These are phyloP conservation scores for Schrenkiella parvula DNA, from an alignment of 345 rosid species.

Conservation along the genomic window DNA sequence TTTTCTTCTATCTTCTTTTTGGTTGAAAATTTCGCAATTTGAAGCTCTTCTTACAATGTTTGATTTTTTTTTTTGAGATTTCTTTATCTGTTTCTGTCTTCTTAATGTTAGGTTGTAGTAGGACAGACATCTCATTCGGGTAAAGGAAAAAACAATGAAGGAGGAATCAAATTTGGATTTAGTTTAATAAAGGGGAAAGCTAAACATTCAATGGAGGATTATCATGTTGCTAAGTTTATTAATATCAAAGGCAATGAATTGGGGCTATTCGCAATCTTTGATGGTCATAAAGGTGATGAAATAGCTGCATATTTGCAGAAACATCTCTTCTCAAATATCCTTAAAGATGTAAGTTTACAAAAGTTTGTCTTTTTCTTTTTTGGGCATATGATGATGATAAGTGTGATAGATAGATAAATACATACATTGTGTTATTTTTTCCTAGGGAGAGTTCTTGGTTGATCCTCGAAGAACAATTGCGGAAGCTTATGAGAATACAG, in stretches of 20 bases:
- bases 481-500: constrained; percentile 67
- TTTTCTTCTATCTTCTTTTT: not conserved
- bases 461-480: constrained; percentile 53
- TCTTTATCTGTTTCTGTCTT: not conserved
- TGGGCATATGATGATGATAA: not conserved
- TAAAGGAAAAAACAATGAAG: constrained; percentile 50
- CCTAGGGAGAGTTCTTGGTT: constrained; percentile 65
- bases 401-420: not conserved
- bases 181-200: constrained; percentile 63
- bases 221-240: constrained; percentile 64
- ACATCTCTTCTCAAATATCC: constrained; percentile 59
- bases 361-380: not conserved
- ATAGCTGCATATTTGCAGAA: constrained; percentile 67
- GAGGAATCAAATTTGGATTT: constrained; percentile 55
- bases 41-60: too few species aligned
- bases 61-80: too few species aligned
- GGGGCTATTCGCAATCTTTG: constrained; percentile 72
- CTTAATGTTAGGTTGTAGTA: constrained; percentile 35
- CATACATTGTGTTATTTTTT: constrained; percentile 7
- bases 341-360: constrained; percentile 49
- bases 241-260: constrained; percentile 49
- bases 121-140: constrained; percentile 48
- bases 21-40: too few species aligned
- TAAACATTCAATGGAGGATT: constrained; percentile 77
- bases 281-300: constrained; percentile 68